A percentile compares a stretch with the other conserved stretches of the same genome.
Evolutionary conservation across 2,329 filamentous ascomycete genomes (phyloP).

Genomic region (Phoma sp.): DNA sequence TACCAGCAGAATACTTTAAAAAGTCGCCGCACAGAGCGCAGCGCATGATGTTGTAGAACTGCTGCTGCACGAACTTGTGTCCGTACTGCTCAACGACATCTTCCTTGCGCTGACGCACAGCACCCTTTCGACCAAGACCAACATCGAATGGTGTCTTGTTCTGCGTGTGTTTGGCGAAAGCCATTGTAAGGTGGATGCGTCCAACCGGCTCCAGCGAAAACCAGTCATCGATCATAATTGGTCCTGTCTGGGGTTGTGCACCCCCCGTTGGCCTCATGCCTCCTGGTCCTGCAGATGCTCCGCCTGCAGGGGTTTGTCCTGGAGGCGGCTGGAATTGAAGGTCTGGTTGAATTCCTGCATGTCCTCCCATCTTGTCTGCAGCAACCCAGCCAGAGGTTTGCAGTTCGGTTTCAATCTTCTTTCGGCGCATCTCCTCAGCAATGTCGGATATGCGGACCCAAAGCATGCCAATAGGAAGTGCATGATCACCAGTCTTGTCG

Average conservation of each 20-base stretch:
- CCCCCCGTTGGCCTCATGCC: constrained; percentile 51
- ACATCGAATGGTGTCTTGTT: constrained; percentile 84
- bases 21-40: constrained; percentile 98
- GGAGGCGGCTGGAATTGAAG: constrained; percentile 62
- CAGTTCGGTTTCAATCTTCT: constrained; percentile 96
- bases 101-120: constrained; percentile 96
- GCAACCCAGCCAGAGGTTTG: constrained; percentile 96
- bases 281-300: constrained; percentile 48
- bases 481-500: constrained; percentile 87
- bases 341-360: constrained; percentile 60
- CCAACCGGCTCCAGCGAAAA: constrained; percentile 96
- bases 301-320: constrained; percentile 50
- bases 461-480: constrained; percentile 90
- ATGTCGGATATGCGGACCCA: constrained; percentile 98
- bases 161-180: constrained; percentile 89
- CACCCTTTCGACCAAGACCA: constrained; percentile 92
- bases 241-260: constrained; percentile 59
- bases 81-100: constrained; percentile 98
- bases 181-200: constrained; percentile 87
- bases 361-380: constrained; percentile 87
- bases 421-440: constrained; percentile 94
- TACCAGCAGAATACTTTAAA: constrained; percentile 96
- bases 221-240: constrained; percentile 83
- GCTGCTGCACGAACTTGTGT: constrained; percentile 97
- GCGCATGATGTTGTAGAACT: constrained; percentile 99